A percentile compares a stretch with the other conserved stretches of the same genome.
Conservation (phyloP, 805 yeast species). For the Yamadazyma endophytica region DNA sequence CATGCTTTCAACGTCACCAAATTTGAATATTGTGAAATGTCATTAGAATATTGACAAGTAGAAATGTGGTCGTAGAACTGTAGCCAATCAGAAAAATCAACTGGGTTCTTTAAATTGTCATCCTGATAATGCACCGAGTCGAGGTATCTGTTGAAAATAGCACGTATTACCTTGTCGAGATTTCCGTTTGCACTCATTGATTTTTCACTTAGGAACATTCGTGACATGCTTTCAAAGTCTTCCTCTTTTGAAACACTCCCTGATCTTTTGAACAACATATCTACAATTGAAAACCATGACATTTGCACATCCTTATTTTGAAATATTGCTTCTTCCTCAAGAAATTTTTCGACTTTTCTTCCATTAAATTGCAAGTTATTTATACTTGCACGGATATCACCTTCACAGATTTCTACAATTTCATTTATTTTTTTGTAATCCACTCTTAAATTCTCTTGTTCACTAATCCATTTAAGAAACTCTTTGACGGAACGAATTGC, state of each 20-base stretch:
- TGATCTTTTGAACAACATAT: slow-evolving; percentile 54
- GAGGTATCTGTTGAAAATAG: slow-evolving; percentile 68
- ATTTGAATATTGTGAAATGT: slow-evolving; percentile 49
- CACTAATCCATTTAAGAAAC: slow-evolving; percentile 44
- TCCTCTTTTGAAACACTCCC: slow-evolving; percentile 42
- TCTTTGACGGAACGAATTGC: slow-evolving; percentile 36
- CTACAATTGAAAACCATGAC: slow-evolving; percentile 66
- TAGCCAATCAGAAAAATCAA: slow-evolving; percentile 70
- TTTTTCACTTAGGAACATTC: slow-evolving; percentile 38
- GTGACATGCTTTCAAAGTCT: slow-evolving; percentile 46
- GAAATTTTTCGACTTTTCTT: slow-evolving; percentile 12
- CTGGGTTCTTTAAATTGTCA: slow-evolving; percentile 55
- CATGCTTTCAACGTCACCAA: slow-evolving; percentile 59
- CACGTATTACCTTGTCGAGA: slow-evolving; percentile 62
- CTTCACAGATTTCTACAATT: slow-evolving; percentile 66
- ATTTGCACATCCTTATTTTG: slow-evolving; percentile 54
- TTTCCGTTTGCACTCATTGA: slow-evolving; percentile 36
- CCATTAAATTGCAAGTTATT: slow-evolving; percentile 71
- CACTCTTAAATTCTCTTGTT: slow-evolving; percentile 48
- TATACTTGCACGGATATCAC: slow-evolving; percentile 82
- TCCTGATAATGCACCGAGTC: slow-evolving; percentile 59
- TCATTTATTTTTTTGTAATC: slow-evolving; percentile 54
- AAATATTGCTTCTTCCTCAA: slow-evolving; percentile 4
- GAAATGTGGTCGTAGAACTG: slow-evolving; percentile 61
- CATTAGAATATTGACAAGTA: slow-evolving; percentile 19